Evolutionary conservation across 1,284 basidiomycete species (phyloP).

Genomic region (Clitocybe nebularis): DNA sequence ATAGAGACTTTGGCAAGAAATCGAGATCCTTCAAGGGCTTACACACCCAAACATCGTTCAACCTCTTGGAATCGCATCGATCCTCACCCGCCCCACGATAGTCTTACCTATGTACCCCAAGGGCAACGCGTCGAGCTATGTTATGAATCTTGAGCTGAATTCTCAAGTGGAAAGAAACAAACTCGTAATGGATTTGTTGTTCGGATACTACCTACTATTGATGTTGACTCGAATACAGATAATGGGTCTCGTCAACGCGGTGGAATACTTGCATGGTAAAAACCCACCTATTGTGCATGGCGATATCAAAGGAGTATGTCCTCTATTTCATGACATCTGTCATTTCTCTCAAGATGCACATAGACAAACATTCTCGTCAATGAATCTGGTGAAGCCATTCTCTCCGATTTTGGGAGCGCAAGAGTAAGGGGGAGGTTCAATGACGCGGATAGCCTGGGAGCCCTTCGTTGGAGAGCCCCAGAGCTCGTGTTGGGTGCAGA

Average conservation of each 20-base stretch:
- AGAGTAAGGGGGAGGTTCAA: too few relatives aligned
- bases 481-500: too few relatives aligned
- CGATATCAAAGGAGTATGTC: background rate
- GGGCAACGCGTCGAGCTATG: background rate
- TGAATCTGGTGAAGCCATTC: background rate
- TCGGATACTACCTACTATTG: background rate
- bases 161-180: background rate
- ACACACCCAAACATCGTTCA: background rate
- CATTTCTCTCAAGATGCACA: background rate
- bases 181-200: too few relatives aligned
- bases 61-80: background rate
- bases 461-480: too few relatives aligned
- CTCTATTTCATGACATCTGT: background rate
- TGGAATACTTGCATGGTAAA: background rate
- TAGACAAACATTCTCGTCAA: background rate
- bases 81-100: background rate
- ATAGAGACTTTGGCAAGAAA: background rate
- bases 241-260: background rate
- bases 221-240: background rate
- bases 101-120: background rate
- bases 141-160: too few relatives aligned
- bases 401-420: background rate
- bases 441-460: too few relatives aligned
- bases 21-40: background rate
- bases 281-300: background rate